Conservation (phyloP, 495 filamentous ascomycete genomes). For the Rhypophila decipiens region DNA sequence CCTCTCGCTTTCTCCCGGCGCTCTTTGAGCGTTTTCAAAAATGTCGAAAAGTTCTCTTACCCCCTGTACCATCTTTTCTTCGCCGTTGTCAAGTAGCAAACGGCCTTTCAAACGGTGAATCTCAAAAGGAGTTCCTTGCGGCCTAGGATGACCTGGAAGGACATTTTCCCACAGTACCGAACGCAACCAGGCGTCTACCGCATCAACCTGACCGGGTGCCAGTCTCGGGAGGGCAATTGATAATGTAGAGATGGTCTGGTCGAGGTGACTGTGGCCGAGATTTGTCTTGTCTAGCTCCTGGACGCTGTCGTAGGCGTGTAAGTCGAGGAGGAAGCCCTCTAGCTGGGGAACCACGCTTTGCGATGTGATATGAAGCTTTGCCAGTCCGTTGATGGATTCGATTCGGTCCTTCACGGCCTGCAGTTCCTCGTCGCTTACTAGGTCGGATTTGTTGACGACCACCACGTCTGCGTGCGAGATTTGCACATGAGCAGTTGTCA, state of each 20-base stretch:
- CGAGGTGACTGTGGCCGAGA: conserved; percentile 74
- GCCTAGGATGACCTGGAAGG: conserved; percentile 42
- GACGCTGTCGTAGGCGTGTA: conserved; percentile 88
- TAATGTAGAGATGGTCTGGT: conserved; percentile 90
- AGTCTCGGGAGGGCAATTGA: conserved; percentile 59
- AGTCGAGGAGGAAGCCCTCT: conserved; percentile 77
- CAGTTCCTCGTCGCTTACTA: conserved; percentile 67
- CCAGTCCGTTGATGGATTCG: conserved; percentile 79
- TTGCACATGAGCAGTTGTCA: conserved; percentile 91
- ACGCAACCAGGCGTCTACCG: conserved; percentile 76
- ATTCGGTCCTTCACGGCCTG: conserved; percentile 59
- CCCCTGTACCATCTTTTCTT: conserved; percentile 74
- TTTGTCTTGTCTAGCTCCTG: conserved; percentile 56
- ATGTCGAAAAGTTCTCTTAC: conserved; percentile 93
- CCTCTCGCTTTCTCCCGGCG: conserved; percentile 10
- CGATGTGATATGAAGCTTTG: conserved; percentile 73
- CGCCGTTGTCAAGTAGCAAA: conserved; percentile 53
- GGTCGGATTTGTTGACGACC: conserved; percentile 88
- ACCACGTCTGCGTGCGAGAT: conserved; percentile 97
- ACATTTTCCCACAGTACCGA: conserved; percentile 74
- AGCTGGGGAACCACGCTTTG: conserved; percentile 73
- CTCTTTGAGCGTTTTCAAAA: conserved; percentile 48
- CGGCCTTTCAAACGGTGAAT: conserved; percentile 85
- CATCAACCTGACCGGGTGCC: conserved; percentile 41
- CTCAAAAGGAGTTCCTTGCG: conserved; percentile 43